Percentiles rank a stretch among this genome's conserved stretches.
Conservation (phyloP, 2,329 filamentous ascomycete genomes). For the Botrytis fragariae region DNA sequence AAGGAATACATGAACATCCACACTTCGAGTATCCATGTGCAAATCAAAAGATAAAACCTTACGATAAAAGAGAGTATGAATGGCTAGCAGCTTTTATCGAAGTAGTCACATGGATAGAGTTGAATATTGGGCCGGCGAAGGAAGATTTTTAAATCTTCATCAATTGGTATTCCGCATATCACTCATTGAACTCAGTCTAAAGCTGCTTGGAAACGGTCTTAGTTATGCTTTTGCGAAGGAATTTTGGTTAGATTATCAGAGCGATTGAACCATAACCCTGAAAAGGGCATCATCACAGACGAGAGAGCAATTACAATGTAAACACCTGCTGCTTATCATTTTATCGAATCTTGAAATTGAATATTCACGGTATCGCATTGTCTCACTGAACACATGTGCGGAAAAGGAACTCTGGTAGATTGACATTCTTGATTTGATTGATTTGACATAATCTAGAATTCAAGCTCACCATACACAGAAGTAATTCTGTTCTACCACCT, state of each 20-base stretch:
- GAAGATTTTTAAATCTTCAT: background rate
- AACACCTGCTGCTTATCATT: background rate
- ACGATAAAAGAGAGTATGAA: slow-evolving; percentile 25
- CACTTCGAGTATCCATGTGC: background rate
- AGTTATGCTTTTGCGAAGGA: background rate
- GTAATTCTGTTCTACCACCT: background rate
- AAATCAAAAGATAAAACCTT: background rate
- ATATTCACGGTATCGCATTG: too few species aligned
- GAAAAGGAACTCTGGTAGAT: background rate
- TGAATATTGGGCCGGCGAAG: slow-evolving; percentile 1
- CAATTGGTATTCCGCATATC: background rate
- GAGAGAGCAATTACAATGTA: background rate
- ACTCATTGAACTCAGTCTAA: background rate
- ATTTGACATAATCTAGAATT: background rate
- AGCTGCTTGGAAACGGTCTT: background rate
- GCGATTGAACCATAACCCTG: background rate
- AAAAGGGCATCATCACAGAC: background rate
- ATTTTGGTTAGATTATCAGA: background rate
- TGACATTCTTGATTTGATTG: background rate
- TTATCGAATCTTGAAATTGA: background rate
- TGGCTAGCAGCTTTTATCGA: slow-evolving; percentile 27
- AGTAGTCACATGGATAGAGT: slow-evolving; percentile 27
- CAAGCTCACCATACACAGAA: background rate
- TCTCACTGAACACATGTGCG: too few species aligned
- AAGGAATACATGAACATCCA: background rate